Evolutionary conservation across 345 rosid genomes (phyloP).

Genomic region (Angophora floribunda): DNA sequence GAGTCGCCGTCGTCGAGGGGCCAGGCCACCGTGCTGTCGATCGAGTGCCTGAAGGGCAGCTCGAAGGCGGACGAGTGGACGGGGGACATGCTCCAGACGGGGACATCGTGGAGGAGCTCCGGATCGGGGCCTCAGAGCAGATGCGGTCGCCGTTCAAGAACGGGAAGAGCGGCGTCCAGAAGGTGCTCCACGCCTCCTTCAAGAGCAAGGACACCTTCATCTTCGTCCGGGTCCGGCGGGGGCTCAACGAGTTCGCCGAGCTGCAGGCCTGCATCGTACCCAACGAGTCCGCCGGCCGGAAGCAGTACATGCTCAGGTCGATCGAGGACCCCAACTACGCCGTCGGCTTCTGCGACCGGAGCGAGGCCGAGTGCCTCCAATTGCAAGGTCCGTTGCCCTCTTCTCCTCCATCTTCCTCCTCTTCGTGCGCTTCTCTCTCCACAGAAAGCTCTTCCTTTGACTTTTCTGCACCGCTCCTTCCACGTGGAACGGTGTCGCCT

Average conservation of each 20-base stretch:
- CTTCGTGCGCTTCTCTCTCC: background rate
- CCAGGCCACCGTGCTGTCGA: slow-evolving; percentile 20
- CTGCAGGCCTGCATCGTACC: slow-evolving; percentile 95
- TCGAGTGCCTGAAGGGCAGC: slow-evolving; percentile 84
- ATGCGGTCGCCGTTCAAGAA: slow-evolving; percentile 74
- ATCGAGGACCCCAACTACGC: slow-evolving; percentile 88
- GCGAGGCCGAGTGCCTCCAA: slow-evolving; percentile 71
- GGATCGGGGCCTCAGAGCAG: slow-evolving; percentile 33
- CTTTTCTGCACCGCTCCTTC: background rate
- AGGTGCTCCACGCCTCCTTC: slow-evolving; percentile 57
- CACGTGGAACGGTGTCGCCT: background rate
- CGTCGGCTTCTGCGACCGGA: slow-evolving; percentile 78
- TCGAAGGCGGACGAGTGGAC: slow-evolving; percentile 95
- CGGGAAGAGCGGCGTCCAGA: slow-evolving; percentile 75
- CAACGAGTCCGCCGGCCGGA: slow-evolving; percentile 50
- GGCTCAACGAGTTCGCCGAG: slow-evolving; percentile 51
- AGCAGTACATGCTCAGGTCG: slow-evolving; percentile 71
- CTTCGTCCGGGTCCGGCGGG: slow-evolving; percentile 66
- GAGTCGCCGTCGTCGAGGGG: background rate
- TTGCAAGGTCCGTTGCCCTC: slow-evolving; percentile 63
- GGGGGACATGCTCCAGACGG: slow-evolving; percentile 92
- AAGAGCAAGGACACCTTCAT: slow-evolving; percentile 77
- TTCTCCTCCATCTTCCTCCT: background rate
- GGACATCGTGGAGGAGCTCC: slow-evolving; percentile 92
- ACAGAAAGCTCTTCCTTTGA: background rate